These are phyloP conservation scores for Coemansia sp. DNA, from an alignment of 192 early-diverging fungal genomes.

Conservation along the genomic window DNA sequence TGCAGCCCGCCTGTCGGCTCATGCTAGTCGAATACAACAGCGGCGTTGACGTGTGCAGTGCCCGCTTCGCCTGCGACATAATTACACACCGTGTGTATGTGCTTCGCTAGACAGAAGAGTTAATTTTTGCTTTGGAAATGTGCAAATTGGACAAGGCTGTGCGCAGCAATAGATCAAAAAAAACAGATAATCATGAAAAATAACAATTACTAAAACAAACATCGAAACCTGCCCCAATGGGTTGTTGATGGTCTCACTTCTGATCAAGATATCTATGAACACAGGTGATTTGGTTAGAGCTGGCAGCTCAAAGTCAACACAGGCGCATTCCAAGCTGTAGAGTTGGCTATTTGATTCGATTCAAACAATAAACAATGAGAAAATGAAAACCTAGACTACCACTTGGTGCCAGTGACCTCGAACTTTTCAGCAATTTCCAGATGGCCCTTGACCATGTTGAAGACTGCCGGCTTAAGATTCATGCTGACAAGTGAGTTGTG, in stretches of 20 bases:
- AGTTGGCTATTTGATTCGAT: no score
- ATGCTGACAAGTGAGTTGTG: slow-evolving; percentile 86
- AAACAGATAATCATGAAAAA: background rate
- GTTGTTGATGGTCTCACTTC: no score
- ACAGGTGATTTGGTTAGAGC: no score
- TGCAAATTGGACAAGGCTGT: background rate
- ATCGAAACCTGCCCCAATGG: background rate
- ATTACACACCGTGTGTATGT: background rate
- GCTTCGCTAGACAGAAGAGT: background rate
- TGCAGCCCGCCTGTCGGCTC: slow-evolving; percentile 55
- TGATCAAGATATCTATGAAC: no score
- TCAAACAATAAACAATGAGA: background rate
- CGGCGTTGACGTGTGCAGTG: slow-evolving; percentile 40
- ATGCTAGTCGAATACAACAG: slow-evolving; percentile 45
- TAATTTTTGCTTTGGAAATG: background rate
- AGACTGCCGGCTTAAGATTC: slow-evolving; percentile 77
- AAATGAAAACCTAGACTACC: slow-evolving; percentile 45
- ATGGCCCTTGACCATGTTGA: slow-evolving; percentile 72
- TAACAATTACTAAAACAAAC: background rate
- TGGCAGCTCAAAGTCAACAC: no score
- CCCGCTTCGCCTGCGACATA: background rate
- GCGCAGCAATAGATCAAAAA: background rate
- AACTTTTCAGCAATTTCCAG: slow-evolving; percentile 71
- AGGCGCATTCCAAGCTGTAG: no score
- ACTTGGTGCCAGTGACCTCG: slow-evolving; percentile 66